Base-by-base conservation (phyloP, 371 early-diverging fungal species). In the Mortierella sp. region DNA sequence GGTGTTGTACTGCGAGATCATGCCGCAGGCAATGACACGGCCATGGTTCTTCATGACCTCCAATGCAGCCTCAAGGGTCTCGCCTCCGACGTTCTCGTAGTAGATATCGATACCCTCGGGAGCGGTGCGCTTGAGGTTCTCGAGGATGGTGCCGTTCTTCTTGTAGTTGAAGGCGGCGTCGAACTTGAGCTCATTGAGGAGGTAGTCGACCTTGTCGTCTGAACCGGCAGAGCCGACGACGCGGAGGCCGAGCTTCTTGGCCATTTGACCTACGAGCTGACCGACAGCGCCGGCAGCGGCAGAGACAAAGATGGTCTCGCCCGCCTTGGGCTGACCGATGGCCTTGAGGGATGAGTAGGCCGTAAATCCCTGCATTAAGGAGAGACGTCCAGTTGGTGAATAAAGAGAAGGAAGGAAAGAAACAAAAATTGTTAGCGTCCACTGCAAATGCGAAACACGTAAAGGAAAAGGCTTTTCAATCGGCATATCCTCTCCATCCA, bases 111-210 rank as follows among this genome's bases (percentile, higher is more conserved):
- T 89, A 51, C 94, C 94, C 31, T 61, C 48, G 13, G 61, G 48
- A 8, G 61, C 64, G 21, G 9, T 5, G 0, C 34, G 40, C 5
- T 10, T 14, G 61, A 74, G 34, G 40, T 26, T 46, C 46, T 44
- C 31, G 31, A 40, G 74, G 48, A 61, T 64, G 31, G 64, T 64
- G 9, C 64, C 64, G 3, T 54, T 28, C 37, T 31, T 53, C 87
- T 93, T 94, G 91, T 94, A 94, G 89, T 94, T 94, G 91, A 94
- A 93, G 14, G 91, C 95, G 9, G 75, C 92, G 82, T 94, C 93
- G 48, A 91, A 91, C 5, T 89, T 89, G 61, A 91, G 71, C 59
- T 83, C 88, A 16, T 89, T 83, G 74, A 87, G 82, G 50, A 94
- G 86, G 73, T 85, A 90, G 51, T 88, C 87, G 50, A 93, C 91